These are phyloP conservation scores for Brassica nigra DNA, from an alignment of 345 rosid species.

Conservation along the genomic window DNA sequence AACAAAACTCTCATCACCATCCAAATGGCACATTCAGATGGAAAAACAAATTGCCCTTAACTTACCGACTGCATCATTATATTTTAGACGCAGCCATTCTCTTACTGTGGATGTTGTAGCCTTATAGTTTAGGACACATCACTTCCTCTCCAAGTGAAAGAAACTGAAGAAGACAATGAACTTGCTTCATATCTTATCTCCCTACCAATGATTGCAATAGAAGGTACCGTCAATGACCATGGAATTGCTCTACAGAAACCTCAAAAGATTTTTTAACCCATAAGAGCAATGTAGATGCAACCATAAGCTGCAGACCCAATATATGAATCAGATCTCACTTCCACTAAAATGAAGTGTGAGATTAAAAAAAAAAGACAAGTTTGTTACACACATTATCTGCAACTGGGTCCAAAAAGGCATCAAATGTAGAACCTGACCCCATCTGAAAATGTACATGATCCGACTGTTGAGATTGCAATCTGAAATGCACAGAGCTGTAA, in stretches of 20 bases:
- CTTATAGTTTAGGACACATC: neutral
- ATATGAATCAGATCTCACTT: no score
- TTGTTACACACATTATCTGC: conserved; percentile 58
- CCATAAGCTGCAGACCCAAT: no score
- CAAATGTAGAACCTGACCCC: conserved; percentile 81
- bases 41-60: no score
- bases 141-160: neutral
- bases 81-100: neutral
- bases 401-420: conserved; percentile 98
- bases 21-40: no score
- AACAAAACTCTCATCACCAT: no score
- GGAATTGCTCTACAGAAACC: no score
- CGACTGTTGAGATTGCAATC: neutral
- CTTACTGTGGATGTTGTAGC: neutral
- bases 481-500: neutral
- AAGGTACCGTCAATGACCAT: no score
- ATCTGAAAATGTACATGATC: conserved; percentile 55
- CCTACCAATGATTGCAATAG: neutral
- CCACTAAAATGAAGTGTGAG: neutral
- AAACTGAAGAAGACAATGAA: neutral
- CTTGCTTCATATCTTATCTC: neutral
- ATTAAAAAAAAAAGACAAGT: neutral
- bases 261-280: no score
- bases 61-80: no score
- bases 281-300: no score